phyloP scores from a whole-genome alignment of 768 basidiomycete genomes.

The Xerocomus spinulosus region DNA sequence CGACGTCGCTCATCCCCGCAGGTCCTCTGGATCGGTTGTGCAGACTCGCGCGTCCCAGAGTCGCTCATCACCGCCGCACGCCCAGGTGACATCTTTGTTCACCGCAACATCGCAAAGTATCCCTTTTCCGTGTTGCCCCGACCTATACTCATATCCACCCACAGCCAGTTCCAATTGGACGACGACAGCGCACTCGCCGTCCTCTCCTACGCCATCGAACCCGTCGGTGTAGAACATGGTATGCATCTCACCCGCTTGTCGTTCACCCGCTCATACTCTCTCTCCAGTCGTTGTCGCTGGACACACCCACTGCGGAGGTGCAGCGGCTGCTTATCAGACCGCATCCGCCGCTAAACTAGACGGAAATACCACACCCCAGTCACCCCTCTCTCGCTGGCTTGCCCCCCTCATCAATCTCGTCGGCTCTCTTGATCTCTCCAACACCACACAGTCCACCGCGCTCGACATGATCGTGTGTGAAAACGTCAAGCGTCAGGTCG shows the following conservation, averaged over 20 bases:
- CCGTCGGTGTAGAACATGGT: constrained; percentile 77
- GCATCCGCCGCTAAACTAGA: constrained; percentile 4
- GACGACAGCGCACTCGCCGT: constrained; percentile 73
- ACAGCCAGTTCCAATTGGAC: constrained; percentile 66
- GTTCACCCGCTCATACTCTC: neutral
- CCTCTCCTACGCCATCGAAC: constrained; percentile 66
- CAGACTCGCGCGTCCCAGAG: constrained; percentile 88
- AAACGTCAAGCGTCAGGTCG: constrained; percentile 56
- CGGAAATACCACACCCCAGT: constrained; percentile 21
- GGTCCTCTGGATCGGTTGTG: constrained; percentile 81
- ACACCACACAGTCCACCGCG: constrained; percentile 33
- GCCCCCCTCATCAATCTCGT: constrained; percentile 54
- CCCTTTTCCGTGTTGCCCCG: neutral
- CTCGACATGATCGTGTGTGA: constrained; percentile 49
- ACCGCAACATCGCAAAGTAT: constrained; percentile 88
- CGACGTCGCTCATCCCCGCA: constrained; percentile 18
- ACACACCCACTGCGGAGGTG: constrained; percentile 82
- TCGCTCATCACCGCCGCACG: constrained; percentile 64
- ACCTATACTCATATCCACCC: neutral
- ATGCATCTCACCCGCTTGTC: constrained; percentile 24
- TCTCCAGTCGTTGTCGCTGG: constrained; percentile 74
- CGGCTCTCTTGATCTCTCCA: constrained; percentile 40
- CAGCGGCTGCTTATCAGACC: constrained; percentile 49
- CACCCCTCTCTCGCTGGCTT: constrained; percentile 67
- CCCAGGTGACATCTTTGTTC: constrained; percentile 86